These are phyloP conservation scores for Daldinia vernicosa DNA, from an alignment of 495 filamentous ascomycete species.

Conservation along the genomic window DNA sequence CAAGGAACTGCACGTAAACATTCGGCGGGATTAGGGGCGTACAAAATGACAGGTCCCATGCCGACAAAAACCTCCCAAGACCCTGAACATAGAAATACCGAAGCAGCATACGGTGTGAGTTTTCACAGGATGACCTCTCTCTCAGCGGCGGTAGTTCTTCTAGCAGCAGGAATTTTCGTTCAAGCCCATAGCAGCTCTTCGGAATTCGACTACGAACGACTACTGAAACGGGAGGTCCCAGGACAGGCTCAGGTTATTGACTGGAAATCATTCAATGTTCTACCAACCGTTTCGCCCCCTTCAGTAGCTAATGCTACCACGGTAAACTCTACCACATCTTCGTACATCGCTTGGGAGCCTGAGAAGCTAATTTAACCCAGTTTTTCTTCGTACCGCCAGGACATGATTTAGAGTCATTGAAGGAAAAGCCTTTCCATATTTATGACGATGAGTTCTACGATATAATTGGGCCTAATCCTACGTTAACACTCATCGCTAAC, in stretches of 20 bases:
- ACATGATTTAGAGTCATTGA: constrained; percentile 43
- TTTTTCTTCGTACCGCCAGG: constrained; percentile 52
- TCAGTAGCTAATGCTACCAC: constrained; percentile 36
- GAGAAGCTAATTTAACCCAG: constrained; percentile 21
- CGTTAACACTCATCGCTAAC: constrained; percentile 54
- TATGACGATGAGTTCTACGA: constrained; percentile 57
- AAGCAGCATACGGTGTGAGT: background rate
- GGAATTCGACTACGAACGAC: background rate
- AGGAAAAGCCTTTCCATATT: constrained; percentile 56
- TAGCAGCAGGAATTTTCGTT: constrained; percentile 18
- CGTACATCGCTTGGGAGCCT: background rate
- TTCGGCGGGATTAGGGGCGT: background rate
- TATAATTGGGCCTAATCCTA: constrained; percentile 55
- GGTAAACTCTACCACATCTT: constrained; percentile 27
- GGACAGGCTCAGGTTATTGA: constrained; percentile 55
- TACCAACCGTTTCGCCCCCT: constrained; percentile 45
- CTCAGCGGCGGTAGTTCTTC: constrained; percentile 17
- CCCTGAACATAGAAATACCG: background rate
- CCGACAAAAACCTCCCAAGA: background rate
- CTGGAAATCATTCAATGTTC: constrained; percentile 54
- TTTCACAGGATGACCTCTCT: constrained; percentile 27
- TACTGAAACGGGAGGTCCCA: constrained; percentile 43
- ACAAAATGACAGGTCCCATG: constrained; percentile 14
- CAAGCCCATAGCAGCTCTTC: constrained; percentile 16
- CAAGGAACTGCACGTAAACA: background rate